phyloP scores from a whole-genome alignment of 2,329 filamentous ascomycete genomes.

The Akanthomyces lecanii region DNA sequence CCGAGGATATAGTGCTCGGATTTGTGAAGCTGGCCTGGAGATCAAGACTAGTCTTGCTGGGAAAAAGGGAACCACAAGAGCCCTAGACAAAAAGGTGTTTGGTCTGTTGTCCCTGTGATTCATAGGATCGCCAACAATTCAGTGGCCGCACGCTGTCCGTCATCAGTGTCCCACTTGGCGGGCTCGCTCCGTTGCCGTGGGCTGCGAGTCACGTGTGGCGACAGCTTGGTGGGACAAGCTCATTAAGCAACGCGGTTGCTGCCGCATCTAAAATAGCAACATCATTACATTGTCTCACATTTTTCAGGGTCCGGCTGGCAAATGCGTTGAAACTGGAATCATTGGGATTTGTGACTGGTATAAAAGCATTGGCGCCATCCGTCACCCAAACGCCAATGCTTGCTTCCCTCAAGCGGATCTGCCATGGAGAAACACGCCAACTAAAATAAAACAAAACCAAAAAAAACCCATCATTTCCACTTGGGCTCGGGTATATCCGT shows the following conservation, averaged over 20 bases:
- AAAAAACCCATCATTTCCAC: slow-evolving; percentile 15
- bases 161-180: slow-evolving; percentile 1
- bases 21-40: neutral
- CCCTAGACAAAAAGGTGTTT: neutral
- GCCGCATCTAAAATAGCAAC: neutral
- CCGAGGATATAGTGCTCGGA: neutral
- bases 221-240: no score
- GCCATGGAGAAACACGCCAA: neutral
- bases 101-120: slow-evolving; percentile 1
- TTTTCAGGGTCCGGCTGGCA: no score
- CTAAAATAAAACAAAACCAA: neutral
- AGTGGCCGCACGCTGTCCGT: neutral
- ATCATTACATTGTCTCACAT: neutral
- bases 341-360: neutral
- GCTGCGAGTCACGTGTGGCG: slow-evolving; percentile 13
- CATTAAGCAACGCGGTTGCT: no score
- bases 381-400: slow-evolving; percentile 1
- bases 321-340: no score
- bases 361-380: neutral
- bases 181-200: slow-evolving; percentile 14
- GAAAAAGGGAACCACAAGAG: neutral
- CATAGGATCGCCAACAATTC: neutral
- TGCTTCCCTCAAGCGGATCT: neutral
- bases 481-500: slow-evolving; percentile 26
- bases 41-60: neutral